Percentiles rank a stretch among this genome's conserved stretches.
These are phyloP conservation scores for Fusarium sambucinum DNA, from an alignment of 2,329 filamentous ascomycete species.

Conservation along the genomic window DNA sequence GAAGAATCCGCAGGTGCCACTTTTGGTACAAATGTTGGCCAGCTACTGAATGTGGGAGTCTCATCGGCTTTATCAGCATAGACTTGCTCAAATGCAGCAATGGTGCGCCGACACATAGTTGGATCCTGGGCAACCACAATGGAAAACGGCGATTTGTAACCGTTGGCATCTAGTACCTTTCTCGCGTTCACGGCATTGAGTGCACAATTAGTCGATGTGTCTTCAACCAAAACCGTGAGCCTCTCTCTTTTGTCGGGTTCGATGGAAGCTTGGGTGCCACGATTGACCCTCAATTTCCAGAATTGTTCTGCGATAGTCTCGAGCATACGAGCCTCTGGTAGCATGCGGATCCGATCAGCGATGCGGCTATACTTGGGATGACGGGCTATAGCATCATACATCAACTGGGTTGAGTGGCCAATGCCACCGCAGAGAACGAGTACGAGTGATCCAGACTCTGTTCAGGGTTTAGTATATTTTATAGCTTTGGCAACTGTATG, in stretches of 20 bases:
- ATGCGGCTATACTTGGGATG: slow-evolving; percentile 33
- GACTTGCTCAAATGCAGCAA: slow-evolving; percentile 34
- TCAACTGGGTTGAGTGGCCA: slow-evolving; percentile 39
- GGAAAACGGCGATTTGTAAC: slow-evolving; percentile 33
- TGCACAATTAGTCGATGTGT: slow-evolving; percentile 41
- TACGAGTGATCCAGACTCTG: background rate
- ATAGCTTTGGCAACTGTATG: background rate
- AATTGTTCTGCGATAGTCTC: slow-evolving; percentile 32
- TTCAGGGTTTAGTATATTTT: background rate
- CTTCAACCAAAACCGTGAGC: slow-evolving; percentile 35
- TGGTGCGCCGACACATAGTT: slow-evolving; percentile 40
- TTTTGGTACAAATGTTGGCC: slow-evolving; percentile 39
- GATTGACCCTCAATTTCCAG: slow-evolving; percentile 16
- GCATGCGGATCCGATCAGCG: slow-evolving; percentile 6
- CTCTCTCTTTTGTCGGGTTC: background rate
- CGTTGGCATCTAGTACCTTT: slow-evolving; percentile 32
- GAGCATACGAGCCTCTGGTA: slow-evolving; percentile 36
- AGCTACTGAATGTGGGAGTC: slow-evolving; percentile 20
- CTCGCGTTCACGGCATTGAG: slow-evolving; percentile 39
- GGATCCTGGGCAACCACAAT: slow-evolving; percentile 41
- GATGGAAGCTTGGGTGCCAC: background rate
- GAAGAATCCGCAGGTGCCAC: background rate
- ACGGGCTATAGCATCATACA: slow-evolving; percentile 35
- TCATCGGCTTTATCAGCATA: slow-evolving; percentile 13
- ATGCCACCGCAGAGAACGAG: slow-evolving; percentile 41